Base-by-base conservation (phyloP, 306 rosid genomes). In the Pyrus communis region DNA sequence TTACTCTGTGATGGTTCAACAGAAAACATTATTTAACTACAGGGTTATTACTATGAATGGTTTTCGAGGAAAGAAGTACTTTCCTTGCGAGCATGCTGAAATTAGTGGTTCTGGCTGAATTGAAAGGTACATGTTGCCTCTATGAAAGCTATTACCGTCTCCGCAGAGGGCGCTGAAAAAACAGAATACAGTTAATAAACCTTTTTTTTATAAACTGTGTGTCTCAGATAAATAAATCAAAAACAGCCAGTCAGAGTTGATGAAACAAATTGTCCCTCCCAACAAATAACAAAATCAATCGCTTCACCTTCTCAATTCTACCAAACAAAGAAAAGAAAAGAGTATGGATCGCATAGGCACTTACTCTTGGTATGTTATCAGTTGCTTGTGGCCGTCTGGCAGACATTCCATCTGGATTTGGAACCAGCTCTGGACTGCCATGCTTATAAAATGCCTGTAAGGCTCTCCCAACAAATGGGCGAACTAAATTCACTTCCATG, bases 401-500 rank as follows among this genome's bases (percentile, higher is more conserved):
- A 61, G 95, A 70, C 82, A 82, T 87, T 88, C 86, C 83, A 54
- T 95, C 97, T 17, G 91, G 96, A 61, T 95, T 91, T 21, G 97
- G 97, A 83, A 90, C 87, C 81, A 95, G 83, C 46, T 90, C 96
- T 67, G 97, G 89, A 85, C 92, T 88, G 72, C 91, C 97, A 60
- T 90, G 99, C 87, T 92, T 92, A 84, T 88, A 89, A 78, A 95
- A 92, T 59, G 93, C 93, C 67, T 90, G 97, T 54, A 95, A 83
- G 35, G 97, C 92, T 91, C 96, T 90, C 69, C 96, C 89, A 21
- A 95, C 89, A 78, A 95, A 95, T 60, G 99, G 99, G 23, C 98
- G 96, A 79, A 92, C 96, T 75, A 95, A 85, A 82, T 95, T 95
- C 77, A 95, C 99, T 85, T 95, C 99, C 99, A 92, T 95, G 15